Conservation (phyloP, 768 basidiomycete species). For the Collybia mongolica region DNA sequence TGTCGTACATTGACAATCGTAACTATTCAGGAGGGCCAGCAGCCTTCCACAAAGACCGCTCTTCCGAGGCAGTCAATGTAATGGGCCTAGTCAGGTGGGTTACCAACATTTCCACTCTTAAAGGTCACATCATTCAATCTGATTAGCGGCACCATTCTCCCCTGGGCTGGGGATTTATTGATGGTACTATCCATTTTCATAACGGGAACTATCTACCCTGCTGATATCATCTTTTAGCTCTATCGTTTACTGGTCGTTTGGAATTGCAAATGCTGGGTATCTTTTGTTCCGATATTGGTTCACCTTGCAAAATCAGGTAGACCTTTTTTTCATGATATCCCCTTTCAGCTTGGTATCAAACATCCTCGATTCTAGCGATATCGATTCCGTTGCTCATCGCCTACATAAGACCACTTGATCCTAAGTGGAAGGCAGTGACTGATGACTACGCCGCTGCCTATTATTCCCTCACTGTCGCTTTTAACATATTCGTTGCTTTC, state of each 20-base stretch:
- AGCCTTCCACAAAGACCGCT: conserved; percentile 12
- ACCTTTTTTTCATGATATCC: conserved; percentile 1
- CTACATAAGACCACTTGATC: conserved; percentile 14
- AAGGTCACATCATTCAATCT: neutral
- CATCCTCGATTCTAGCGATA: conserved; percentile 18
- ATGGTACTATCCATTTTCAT: conserved; percentile 21
- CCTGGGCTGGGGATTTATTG: conserved; percentile 35
- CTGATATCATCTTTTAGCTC: conserved; percentile 19
- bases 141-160: conserved; percentile 26
- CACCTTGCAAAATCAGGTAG: conserved; percentile 34
- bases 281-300: conserved; percentile 23
- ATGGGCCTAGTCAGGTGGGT: conserved; percentile 31
- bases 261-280: conserved; percentile 27
- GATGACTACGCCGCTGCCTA: conserved; percentile 20
- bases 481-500: conserved; percentile 28
- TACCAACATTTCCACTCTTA: neutral
- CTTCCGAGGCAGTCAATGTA: conserved; percentile 24
- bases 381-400: conserved; percentile 32
- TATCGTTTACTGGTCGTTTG: conserved; percentile 34
- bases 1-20: conserved; percentile 25
- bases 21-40: conserved; percentile 11
- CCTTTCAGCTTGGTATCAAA: too few species aligned
- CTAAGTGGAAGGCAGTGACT: conserved; percentile 11
- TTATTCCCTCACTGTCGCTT: conserved; percentile 25
- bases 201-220: neutral